Conservation (phyloP, 805 yeast genomes). For the Phaffomyces thermotolerans region DNA sequence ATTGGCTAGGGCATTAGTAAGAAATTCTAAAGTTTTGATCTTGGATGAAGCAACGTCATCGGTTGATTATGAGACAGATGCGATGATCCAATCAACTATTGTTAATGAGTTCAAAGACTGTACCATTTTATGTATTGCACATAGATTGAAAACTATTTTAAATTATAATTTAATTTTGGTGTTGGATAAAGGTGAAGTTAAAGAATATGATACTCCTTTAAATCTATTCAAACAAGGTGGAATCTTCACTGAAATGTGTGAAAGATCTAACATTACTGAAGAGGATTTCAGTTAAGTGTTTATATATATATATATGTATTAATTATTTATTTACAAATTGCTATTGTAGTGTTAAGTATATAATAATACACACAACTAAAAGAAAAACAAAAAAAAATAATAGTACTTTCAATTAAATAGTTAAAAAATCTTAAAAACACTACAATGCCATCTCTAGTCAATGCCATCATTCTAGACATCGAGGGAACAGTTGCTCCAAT, state of each 20-base stretch:
- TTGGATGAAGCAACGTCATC: constrained; percentile 65
- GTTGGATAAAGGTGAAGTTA: constrained; percentile 43
- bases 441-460: constrained; percentile 3
- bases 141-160: constrained; percentile 51
- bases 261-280: constrained; percentile 34
- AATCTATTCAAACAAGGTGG: constrained; percentile 38
- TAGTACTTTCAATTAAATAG: neutral
- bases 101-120: constrained; percentile 45
- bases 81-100: constrained; percentile 50
- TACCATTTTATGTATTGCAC: constrained; percentile 61
- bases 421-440: neutral
- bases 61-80: constrained; percentile 60
- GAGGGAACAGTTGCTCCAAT: constrained; percentile 95
- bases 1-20: constrained; percentile 57
- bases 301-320: neutral
- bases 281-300: constrained; percentile 1
- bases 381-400: no score
- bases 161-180: constrained; percentile 48
- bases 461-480: constrained; percentile 55
- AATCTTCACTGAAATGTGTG: constrained; percentile 43
- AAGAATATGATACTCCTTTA: constrained; percentile 44
- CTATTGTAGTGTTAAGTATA: no score
- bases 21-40: constrained; percentile 46
- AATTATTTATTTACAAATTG: no score
- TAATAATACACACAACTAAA: no score